phyloP scores from a whole-genome alignment of 192 early-diverging fungal species.

The Podila clonocystis region DNA sequence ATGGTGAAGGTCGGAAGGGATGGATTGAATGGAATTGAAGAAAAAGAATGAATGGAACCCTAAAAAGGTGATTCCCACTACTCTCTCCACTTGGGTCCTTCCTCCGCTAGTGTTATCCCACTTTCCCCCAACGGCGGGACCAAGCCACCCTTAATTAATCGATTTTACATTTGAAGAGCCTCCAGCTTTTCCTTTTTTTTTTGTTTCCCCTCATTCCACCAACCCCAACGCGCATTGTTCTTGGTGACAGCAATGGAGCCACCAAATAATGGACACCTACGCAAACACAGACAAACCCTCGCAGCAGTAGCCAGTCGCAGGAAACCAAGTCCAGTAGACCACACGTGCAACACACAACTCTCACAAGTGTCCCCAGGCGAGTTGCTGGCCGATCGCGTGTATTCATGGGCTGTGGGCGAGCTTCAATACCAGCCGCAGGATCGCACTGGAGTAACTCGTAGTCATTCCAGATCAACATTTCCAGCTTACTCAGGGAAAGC shows the following conservation, averaged over 20 bases:
- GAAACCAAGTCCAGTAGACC: background rate
- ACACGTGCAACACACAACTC: background rate
- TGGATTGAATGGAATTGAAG: background rate
- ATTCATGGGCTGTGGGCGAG: slow-evolving; percentile 24
- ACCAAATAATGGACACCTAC: background rate
- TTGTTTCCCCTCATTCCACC: no score
- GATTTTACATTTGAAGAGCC: no score
- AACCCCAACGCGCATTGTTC: no score
- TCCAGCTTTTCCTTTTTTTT: no score
- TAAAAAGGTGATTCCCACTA: background rate
- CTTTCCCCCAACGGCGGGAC: background rate
- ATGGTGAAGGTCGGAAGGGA: background rate
- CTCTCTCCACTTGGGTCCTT: no score
- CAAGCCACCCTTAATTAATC: no score
- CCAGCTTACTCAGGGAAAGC: background rate
- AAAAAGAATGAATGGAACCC: slow-evolving; percentile 1
- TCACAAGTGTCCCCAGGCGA: background rate
- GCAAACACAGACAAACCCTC: background rate
- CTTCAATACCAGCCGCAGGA: slow-evolving; percentile 24
- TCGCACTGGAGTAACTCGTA: background rate
- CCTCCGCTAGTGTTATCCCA: background rate
- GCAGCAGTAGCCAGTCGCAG: background rate
- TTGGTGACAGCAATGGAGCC: no score
- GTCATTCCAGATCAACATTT: background rate
- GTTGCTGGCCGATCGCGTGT: slow-evolving; percentile 18